Evolutionary conservation across 148 eudicot species (phyloP).

Genomic region (Pharnaceum exiguum): DNA sequence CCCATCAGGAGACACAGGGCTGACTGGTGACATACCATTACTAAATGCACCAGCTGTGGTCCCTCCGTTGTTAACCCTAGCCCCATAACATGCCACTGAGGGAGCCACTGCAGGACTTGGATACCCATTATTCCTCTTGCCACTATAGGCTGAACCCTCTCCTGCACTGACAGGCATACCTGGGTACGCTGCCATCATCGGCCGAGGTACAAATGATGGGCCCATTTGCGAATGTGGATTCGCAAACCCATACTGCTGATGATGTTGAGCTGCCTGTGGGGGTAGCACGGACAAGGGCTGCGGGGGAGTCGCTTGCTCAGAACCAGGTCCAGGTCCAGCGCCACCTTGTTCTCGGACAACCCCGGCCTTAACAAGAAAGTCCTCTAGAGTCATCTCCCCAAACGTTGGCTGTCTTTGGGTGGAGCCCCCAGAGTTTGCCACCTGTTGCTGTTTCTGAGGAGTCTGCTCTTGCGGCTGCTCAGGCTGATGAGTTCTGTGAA

Average conservation of each 20-base stretch:
- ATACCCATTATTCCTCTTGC: constrained; percentile 37
- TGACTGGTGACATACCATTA: constrained; percentile 51
- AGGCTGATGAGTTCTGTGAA: constrained; percentile 46
- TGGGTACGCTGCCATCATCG: constrained; percentile 38
- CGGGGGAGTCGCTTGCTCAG: constrained; percentile 10
- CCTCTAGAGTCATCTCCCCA: constrained; percentile 94
- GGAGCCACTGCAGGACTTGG: constrained; percentile 22
- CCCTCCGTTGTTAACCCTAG: constrained; percentile 33
- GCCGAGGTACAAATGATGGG: constrained; percentile 28
- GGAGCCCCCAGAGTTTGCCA: constrained; percentile 19
- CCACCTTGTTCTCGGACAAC: constrained; percentile 58
- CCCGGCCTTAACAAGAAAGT: constrained; percentile 77
- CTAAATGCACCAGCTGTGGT: constrained; percentile 35
- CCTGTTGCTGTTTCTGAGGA: neutral
- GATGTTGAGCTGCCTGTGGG: constrained; percentile 13
- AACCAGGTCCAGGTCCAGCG: constrained; percentile 3
- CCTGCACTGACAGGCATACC: constrained; percentile 27
- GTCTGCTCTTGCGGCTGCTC: neutral
- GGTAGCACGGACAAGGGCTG: neutral
- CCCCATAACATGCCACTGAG: constrained; percentile 37
- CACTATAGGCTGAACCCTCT: constrained; percentile 35
- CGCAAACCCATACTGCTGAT: constrained; percentile 33
- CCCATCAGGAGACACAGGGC: constrained; percentile 69
- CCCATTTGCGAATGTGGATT: constrained; percentile 23
- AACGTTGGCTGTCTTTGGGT: constrained; percentile 60